Evolutionary conservation across 164 flowering plant species (phyloP), one percentile per base, ranked within the genome.

Genomic region (Litsea cubeba): DNA sequence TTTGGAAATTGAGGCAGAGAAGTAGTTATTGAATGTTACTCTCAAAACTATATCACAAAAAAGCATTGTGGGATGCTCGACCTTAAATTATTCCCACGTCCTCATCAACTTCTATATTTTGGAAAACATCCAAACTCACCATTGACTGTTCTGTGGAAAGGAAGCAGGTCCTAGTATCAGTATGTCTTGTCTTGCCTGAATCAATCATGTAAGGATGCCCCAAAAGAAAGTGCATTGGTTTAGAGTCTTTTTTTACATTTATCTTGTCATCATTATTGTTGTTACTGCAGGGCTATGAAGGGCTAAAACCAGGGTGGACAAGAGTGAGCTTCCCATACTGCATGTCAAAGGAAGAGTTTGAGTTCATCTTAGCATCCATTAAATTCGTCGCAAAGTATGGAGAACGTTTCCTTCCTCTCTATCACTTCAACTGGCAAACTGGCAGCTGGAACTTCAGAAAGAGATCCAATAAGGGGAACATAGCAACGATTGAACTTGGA

Each of bases 271-370:
- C 65, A 10, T 24, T 22, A 11, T 10, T 22, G 24, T 6, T 12
- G 26, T 23, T 62, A 20, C 22, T 22, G 18, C 85, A 92, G 95
- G 98, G 97, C 8, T 90, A 85, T 65, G 30, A 32, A 1, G 97
- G 96, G 63, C 80, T 87, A 2, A 94, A 91, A 75, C 97, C 97
- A 0, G 98, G 97, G 71, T 92, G 98, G 98, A 89, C 98, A 2
- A 85, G 97, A 77, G 69, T 94, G n/a, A 90, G 95, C 79, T 91
- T 94, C 77, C 84, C 94, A 5, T 94, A 90, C 79, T 91, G 91
- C 86, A 89, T 89, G 88, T 80, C 88, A 4, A 71, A 62, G 0
- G 86, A 83, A 69, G 97, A 94, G 72, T 84, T 90, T 7, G 95
- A 92, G 75, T 91, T 87, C 85, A 87, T 90, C 46, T 74, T 92